phyloP scores from a whole-genome alignment of 192 early-diverging fungal species.

The Backusella circina region DNA sequence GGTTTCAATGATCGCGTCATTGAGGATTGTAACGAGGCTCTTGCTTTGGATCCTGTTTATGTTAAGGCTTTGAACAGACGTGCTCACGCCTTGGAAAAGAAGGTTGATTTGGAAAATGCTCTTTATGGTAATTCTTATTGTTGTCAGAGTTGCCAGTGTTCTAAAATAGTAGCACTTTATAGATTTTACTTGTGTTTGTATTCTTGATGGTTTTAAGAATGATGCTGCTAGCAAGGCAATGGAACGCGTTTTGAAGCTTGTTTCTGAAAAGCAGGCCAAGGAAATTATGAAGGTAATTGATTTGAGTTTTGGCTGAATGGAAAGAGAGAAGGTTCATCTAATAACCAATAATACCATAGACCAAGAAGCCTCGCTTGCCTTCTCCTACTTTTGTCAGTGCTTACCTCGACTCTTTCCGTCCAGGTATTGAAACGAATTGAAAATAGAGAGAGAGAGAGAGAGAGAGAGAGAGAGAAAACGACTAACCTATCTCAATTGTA shows the following conservation, averaged over 20 bases:
- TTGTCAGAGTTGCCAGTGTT: background rate
- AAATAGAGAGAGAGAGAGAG: background rate
- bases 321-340: background rate
- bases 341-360: conserved; percentile 10
- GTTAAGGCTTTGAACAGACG: conserved; percentile 71
- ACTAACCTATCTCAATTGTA: background rate
- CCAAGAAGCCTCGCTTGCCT: conserved; percentile 61
- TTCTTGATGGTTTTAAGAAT: conserved; percentile 94
- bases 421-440: conserved; percentile 28
- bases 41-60: conserved; percentile 79
- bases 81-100: conserved; percentile 53
- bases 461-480: background rate
- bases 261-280: conserved; percentile 73
- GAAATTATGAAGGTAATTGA: conserved; percentile 57
- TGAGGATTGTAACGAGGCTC: conserved; percentile 78
- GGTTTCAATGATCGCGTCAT: conserved; percentile 72
- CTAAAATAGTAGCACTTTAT: background rate
- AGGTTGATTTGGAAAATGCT: conserved; percentile 43
- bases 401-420: conserved; percentile 90
- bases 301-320: background rate
- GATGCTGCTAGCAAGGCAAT: conserved; percentile 69
- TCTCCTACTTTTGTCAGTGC: conserved; percentile 87
- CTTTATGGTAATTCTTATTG: conserved; percentile 40
- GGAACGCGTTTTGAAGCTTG: conserved; percentile 83
- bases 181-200: conserved; percentile 90